Base-by-base conservation (phyloP, 2,329 filamentous ascomycete genomes). In the Alternaria gansuensis region DNA sequence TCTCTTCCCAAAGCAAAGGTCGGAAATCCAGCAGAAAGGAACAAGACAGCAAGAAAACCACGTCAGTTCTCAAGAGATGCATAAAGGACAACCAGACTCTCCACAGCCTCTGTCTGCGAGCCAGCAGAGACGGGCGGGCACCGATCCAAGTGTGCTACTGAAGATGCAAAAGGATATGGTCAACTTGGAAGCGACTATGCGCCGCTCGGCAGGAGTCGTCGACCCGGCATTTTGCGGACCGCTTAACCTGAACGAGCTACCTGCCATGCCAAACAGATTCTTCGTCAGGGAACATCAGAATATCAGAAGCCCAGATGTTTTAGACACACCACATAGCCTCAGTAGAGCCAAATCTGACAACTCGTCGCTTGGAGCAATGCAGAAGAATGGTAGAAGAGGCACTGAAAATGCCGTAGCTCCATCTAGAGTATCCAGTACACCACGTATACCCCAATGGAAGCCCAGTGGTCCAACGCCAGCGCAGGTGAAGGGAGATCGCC, bases 101-200 rank as follows among this genome's bases (percentile, higher is more conserved):
- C 23, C 17, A 9, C 13, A 44, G 4, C 21, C 31, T 5, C 28
- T 31, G 10, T n/a, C 33, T 17, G 5, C 29, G 2, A 37, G 34
- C 24, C 33, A 14, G 3, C 41, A 36, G 5, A 36, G 45, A 10
- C 54, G 48, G 2, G 21, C 41, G 3, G 48, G 51, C 2, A 56
- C 54, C 6, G 51, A 59, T 49, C 51, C 44, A 11, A 39, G 28
- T 3, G 39, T 58, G 5, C 29, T 55, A 24, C 10, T 51, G 14
- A 29, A 59, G n/a, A 60, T 63, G 17, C 50, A 54, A 33, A 58
- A 58, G 36, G 63, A 68, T 4, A 64, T 59, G 58, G 46, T 21
- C 3, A 55, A 49, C 4, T 9, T 60, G 5, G 51, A 53, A 21
- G 54, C 54, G 5, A 53, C 51, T 5, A 24, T 65, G 44, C 61